phyloP scores from a whole-genome alignment of 192 early-diverging fungal genomes.

The Coemansia sp. region DNA sequence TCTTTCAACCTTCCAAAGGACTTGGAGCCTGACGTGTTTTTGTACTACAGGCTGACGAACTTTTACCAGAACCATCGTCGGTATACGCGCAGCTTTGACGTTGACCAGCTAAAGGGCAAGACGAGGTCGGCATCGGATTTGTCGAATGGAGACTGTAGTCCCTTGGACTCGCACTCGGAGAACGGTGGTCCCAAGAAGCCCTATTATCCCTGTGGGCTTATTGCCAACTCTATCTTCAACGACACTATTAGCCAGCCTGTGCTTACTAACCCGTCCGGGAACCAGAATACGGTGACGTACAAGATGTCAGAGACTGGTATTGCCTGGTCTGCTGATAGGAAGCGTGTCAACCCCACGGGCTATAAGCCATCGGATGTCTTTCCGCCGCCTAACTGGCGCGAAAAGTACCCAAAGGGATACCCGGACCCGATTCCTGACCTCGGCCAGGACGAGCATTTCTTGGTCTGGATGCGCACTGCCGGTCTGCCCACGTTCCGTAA shows the following conservation, averaged over 20 bases:
- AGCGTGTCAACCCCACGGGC: constrained; percentile 64
- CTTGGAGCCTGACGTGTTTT: constrained; percentile 78
- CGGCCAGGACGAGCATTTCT: constrained; percentile 75
- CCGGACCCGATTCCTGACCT: constrained; percentile 61
- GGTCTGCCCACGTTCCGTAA: constrained; percentile 97
- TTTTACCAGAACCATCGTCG: constrained; percentile 99
- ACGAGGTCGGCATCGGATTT: constrained; percentile 44
- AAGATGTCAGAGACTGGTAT: constrained; percentile 71
- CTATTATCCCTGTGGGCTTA: constrained; percentile 96
- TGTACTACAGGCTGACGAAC: constrained; percentile 96
- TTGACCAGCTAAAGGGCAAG: constrained; percentile 80
- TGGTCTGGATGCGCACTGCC: constrained; percentile 98
- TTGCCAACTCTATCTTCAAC: constrained; percentile 98
- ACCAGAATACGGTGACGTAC: constrained; percentile 46
- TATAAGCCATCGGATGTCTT: constrained; percentile 61
- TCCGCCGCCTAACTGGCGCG: constrained; percentile 90
- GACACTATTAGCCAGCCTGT: constrained; percentile 66
- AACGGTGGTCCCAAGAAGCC: constrained; percentile 43
- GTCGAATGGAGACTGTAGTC: constrained; percentile 62
- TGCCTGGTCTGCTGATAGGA: constrained; percentile 86
- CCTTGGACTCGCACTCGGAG: constrained; percentile 45
- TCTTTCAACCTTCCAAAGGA: constrained; percentile 67
- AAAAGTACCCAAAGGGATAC: constrained; percentile 60
- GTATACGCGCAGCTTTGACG: constrained; percentile 89
- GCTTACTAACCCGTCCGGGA: constrained; percentile 59